Evolutionary conservation across 139 green algal species (phyloP), one percentile per base, ranked within the genome.

Genomic region (Chlamydomonas schloesseri): DNA sequence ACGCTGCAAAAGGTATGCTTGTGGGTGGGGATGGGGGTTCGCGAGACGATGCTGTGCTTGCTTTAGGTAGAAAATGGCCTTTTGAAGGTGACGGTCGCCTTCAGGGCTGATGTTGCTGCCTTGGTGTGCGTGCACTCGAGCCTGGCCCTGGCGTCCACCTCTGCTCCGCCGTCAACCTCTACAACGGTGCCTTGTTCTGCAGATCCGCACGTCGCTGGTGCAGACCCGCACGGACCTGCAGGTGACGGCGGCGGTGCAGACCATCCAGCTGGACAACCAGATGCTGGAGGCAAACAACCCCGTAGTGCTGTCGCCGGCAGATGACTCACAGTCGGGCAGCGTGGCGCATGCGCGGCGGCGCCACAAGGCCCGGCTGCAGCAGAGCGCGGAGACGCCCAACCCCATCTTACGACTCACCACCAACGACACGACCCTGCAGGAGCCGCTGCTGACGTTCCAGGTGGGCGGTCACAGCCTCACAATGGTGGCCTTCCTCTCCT

Each of bases 261-360:
- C 90, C 26, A 33, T 97, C 28, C 96, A 98, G 92, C 89, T 98
- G 71, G 96, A 98, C 93, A 97, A 98, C 91, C 96, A 98, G 90
- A 92, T 96, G 89, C 90, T 98, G 69, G 93, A 96, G 70, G 95
- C 96, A 26, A 90, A 84, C 18, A 91, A 96, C 75, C 96, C 96
- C 0, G 95, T 98, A 58, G 95, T 98, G 75, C 90, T 98, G 75
- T 92, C 94, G 14, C 93, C 93, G 18, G 88, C 92, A 17, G 86
- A 84, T 26, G n/a, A 9, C 3, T 77, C 67, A 2, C 62, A 72
- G 18, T 42, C 46, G n/a, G 34, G 78, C 79, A 85, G 79, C 29
- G 37, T 77, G 15, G 67, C 65, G 26, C 65, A 70, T 10, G 79
- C 67, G 29, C 65, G 67, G 23, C 46, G 47, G 29, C 79, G 67